These are phyloP conservation scores for Penicillium corylophilum DNA, from an alignment of 2,329 filamentous ascomycete species.

Conservation along the genomic window DNA sequence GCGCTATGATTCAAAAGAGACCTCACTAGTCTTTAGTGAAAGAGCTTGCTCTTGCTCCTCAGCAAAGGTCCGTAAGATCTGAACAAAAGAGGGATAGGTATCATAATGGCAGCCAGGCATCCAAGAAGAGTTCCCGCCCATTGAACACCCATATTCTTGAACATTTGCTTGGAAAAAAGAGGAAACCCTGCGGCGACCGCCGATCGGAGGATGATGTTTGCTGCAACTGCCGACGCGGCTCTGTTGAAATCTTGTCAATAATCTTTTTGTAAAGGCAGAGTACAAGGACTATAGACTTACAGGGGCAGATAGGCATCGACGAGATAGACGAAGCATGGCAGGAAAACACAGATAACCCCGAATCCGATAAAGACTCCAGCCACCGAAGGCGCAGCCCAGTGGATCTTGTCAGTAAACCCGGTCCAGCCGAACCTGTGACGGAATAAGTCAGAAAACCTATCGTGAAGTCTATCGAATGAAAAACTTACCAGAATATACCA, in stretches of 20 bases:
- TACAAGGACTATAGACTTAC: slow-evolving; percentile 23
- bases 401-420: slow-evolving; percentile 23
- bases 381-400: slow-evolving; percentile 26
- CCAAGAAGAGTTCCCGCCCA: slow-evolving; percentile 39
- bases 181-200: slow-evolving; percentile 33
- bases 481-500: slow-evolving; percentile 34
- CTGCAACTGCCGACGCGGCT: slow-evolving; percentile 37
- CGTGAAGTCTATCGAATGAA: background rate
- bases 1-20: background rate
- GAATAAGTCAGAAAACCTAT: background rate
- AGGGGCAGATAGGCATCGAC: slow-evolving; percentile 37
- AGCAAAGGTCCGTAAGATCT: slow-evolving; percentile 26
- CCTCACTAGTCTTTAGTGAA: background rate
- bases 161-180: slow-evolving; percentile 35
- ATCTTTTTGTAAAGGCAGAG: background rate
- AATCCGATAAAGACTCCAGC: slow-evolving; percentile 28
- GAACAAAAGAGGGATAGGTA: slow-evolving; percentile 33
- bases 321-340: slow-evolving; percentile 34
- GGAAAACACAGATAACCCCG: slow-evolving; percentile 30
- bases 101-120: slow-evolving; percentile 30
- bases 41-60: slow-evolving; percentile 23
- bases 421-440: slow-evolving; percentile 31
- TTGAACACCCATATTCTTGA: slow-evolving; percentile 32
- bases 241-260: background rate
- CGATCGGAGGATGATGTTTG: slow-evolving; percentile 35